Base-by-base conservation (phyloP, 106 monocot genomes). In the Allium cepa region DNA sequence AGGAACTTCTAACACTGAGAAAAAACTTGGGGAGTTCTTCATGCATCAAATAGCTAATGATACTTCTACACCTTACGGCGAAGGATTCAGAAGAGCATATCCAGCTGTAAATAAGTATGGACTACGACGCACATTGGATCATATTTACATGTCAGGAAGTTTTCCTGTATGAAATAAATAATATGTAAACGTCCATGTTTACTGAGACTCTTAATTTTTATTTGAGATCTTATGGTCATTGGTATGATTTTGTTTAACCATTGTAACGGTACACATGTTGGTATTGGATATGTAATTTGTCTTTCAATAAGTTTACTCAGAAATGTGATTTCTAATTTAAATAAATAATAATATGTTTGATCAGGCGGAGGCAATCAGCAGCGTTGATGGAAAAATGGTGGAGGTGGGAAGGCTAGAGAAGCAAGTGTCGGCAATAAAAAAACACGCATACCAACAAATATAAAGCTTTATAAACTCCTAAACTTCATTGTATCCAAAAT, bases 21-120 rank as follows among this genome's bases (percentile, higher is more conserved):
- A 92, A 73, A 96, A 92, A 76, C 86, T 97, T 0, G 96, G 96
- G 3, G 72, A 84, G 55, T 97, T 88, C 75, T 97, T 97, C 92
- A 88, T 86, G 86, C 86, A 97, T 60, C 96, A 97, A 75, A 97
- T 89, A 11, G 84, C 77, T 46, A 72, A 88, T 17, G 96, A 97
- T 80, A 88, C 83, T 12, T 97, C 96, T 13, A 49, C 91, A 0
- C 84, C 92, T 4, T 97, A 92, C 18, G 96, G 96, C 0, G 92
- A 88, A 57, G 96, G 92, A 27, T 97, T 97, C 84, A 83, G 96
- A 80, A 66, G 59, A 26, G 96, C 96, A 46, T 78, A 92, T 73
- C 75, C 80, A 3, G 88, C 92, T 15, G 92, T 97, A 26, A 78
- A 76, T 53, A 86, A 77, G 60, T 92, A 80, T 17, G 96, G 96